These are phyloP conservation scores for Neophaeococcomyces aloes DNA, from an alignment of 2,329 filamentous ascomycete genomes.

Conservation along the genomic window DNA sequence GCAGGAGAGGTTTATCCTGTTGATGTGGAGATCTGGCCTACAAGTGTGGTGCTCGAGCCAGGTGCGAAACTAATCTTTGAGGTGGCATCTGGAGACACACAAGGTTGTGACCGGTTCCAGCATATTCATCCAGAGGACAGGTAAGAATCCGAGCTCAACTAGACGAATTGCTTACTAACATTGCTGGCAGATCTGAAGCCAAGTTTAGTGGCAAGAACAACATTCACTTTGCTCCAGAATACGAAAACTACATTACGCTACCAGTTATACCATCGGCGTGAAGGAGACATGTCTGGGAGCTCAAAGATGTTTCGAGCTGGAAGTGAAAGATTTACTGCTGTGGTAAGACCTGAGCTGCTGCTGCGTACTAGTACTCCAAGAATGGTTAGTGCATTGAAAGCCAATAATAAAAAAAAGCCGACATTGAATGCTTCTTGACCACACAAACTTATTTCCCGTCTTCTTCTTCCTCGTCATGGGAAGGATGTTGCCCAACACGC, in stretches of 20 bases:
- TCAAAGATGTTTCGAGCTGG: too few species aligned
- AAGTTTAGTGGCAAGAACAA: slow-evolving; percentile 33
- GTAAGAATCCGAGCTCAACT: not conserved
- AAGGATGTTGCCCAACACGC: too few species aligned
- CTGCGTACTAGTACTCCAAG: too few species aligned
- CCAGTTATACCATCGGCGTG: slow-evolving; percentile 37
- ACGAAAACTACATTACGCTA: slow-evolving; percentile 39
- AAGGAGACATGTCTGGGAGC: too few species aligned
- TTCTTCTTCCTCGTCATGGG: too few species aligned
- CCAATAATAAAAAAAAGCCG: too few species aligned
- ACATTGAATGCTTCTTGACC: too few species aligned
- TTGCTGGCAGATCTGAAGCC: not conserved
- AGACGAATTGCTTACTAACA: too few species aligned
- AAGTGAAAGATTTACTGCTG: too few species aligned
- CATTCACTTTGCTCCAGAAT: slow-evolving; percentile 37
- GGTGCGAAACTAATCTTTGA: slow-evolving; percentile 24
- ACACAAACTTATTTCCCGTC: too few species aligned
- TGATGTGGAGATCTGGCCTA: slow-evolving; percentile 37
- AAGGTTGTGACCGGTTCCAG: slow-evolving; percentile 40
- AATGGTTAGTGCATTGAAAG: too few species aligned
- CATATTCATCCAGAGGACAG: slow-evolving; percentile 32
- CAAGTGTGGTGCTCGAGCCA: slow-evolving; percentile 28
- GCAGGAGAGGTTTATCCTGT: slow-evolving; percentile 41
- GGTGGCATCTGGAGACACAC: slow-evolving; percentile 38
- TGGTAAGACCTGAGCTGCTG: too few species aligned